Conservation (phyloP, 2,329 filamentous ascomycete species). For the Diaporthe aspalathi region DNA sequence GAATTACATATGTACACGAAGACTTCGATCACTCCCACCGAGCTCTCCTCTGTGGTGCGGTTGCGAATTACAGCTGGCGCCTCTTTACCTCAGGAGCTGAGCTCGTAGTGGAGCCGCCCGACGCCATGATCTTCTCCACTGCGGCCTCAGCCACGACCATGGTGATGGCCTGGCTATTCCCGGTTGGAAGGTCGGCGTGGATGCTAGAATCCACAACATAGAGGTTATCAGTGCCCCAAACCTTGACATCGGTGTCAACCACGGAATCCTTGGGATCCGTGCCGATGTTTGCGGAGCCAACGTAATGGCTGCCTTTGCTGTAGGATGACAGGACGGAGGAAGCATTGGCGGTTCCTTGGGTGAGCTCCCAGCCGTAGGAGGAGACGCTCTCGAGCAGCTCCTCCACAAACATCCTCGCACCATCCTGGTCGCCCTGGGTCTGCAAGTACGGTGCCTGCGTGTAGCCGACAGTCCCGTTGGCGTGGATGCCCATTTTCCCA, state of each 20-base stretch:
- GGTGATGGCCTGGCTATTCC: constrained; percentile 75
- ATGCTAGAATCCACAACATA: constrained; percentile 77
- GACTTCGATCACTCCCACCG: background rate
- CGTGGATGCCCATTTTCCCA: constrained; percentile 55
- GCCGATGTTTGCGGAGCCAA: constrained; percentile 71
- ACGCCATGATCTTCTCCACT: constrained; percentile 56
- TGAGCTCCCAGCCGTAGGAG: constrained; percentile 7
- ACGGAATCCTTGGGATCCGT: constrained; percentile 64
- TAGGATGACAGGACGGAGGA: background rate
- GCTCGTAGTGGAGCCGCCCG: background rate
- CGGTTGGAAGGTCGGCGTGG: constrained; percentile 75
- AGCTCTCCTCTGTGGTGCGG: accelerated
- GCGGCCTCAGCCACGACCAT: constrained; percentile 74
- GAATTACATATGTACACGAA: constrained; percentile 1
- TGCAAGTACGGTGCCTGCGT: constrained; percentile 49
- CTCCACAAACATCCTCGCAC: constrained; percentile 43
- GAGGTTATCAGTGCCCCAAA: constrained; percentile 76
- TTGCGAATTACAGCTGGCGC: no score
- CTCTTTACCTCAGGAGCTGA: background rate
- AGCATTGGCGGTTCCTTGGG: background rate
- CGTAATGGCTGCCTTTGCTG: constrained; percentile 59
- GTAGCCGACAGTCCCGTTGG: constrained; percentile 54
- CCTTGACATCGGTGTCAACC: constrained; percentile 71
- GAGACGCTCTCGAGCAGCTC: constrained; percentile 46
- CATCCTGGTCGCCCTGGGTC: constrained; percentile 46